These are phyloP conservation scores for Globomyces pollinis-pini DNA, from an alignment of 192 early-diverging fungal species.

Conservation along the genomic window DNA sequence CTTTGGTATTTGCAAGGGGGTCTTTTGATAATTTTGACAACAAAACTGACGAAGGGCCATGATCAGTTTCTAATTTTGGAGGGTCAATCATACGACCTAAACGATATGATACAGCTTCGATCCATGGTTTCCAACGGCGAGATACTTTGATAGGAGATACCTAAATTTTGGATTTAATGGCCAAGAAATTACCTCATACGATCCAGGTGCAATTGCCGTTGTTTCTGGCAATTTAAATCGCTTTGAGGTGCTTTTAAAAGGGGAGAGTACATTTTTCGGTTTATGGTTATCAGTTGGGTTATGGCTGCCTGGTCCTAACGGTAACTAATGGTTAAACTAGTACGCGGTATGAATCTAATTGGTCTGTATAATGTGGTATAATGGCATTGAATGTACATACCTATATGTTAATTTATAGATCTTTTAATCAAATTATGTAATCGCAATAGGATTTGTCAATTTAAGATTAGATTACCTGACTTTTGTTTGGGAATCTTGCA, in stretches of 20 bases:
- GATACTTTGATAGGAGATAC: not conserved
- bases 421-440: no score
- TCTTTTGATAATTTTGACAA: not conserved
- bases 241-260: constrained; percentile 1
- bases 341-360: no score
- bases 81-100: constrained; percentile 1
- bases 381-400: no score
- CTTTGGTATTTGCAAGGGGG: not conserved
- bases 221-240: not conserved
- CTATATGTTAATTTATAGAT: no score
- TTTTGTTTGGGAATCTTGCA: not conserved
- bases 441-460: no score
- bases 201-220: not conserved
- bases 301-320: not conserved
- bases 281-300: not conserved
- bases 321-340: no score
- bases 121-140: not conserved
- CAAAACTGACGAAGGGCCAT: not conserved
- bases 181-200: not conserved
- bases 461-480: not conserved
- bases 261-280: not conserved
- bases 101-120: not conserved
- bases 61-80: not conserved
- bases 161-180: not conserved
- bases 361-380: no score